Conservation (phyloP, 257 asterid species). For the Striga asiatica region DNA sequence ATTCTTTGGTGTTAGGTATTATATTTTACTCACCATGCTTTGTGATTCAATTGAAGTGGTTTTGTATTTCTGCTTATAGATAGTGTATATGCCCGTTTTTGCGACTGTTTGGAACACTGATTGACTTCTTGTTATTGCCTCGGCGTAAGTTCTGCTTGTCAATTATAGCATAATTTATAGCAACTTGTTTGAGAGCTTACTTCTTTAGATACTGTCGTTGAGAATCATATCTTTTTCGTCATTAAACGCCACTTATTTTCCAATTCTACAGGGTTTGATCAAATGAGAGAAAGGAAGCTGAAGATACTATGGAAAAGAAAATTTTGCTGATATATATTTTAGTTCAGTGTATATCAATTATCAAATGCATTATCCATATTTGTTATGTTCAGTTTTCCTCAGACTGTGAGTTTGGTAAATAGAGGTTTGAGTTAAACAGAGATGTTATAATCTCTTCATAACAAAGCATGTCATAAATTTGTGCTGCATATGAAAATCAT, state of each 20-base stretch:
- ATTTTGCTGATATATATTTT: constrained; percentile 1
- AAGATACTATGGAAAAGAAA: constrained; percentile 9
- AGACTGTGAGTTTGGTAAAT: too few species aligned
- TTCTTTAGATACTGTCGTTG: too few species aligned
- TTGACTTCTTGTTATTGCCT: background rate
- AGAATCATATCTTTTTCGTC: too few species aligned
- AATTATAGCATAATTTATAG: background rate
- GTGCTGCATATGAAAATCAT: background rate
- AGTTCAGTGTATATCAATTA: too few species aligned
- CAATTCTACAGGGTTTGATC: constrained; percentile 12
- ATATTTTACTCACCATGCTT: background rate
- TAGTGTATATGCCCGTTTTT: background rate
- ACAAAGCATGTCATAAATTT: background rate
- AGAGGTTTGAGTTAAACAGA: too few species aligned
- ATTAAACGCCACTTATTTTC: background rate
- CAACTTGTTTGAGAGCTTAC: background rate
- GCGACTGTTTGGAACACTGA: background rate
- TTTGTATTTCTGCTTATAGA: background rate
- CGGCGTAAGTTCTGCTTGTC: background rate
- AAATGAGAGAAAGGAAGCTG: background rate
- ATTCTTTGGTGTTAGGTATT: background rate
- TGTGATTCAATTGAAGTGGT: constrained; percentile 4
- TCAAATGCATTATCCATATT: constrained; percentile 1
- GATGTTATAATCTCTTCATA: too few species aligned
- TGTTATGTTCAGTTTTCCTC: background rate